These are phyloP conservation scores for Dicorynia guianensis DNA, from an alignment of 306 rosid genomes.

Conservation along the genomic window DNA sequence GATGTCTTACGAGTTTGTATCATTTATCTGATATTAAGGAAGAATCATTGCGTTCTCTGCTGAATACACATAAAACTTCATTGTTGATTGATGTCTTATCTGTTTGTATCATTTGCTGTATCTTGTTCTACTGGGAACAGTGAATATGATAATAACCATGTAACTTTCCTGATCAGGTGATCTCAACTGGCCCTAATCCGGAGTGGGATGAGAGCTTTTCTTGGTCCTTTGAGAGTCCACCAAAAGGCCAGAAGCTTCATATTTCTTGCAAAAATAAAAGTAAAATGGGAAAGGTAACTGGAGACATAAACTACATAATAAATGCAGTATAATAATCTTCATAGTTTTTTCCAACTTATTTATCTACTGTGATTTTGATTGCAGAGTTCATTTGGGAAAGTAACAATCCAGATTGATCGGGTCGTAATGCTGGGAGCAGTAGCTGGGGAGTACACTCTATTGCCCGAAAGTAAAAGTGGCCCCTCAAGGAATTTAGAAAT, in stretches of 20 bases:
- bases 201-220: slow-evolving; percentile 97
- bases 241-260: slow-evolving; percentile 96
- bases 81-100: not conserved
- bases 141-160: slow-evolving; percentile 30
- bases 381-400: slow-evolving; percentile 97
- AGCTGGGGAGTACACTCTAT: slow-evolving; percentile 89
- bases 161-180: slow-evolving; percentile 65
- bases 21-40: not conserved
- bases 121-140: not conserved
- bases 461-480: slow-evolving; percentile 96
- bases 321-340: slow-evolving; percentile 21
- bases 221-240: slow-evolving; percentile 99
- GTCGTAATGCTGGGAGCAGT: slow-evolving; percentile 98
- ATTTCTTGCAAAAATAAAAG: slow-evolving; percentile 99
- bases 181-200: slow-evolving; percentile 93
- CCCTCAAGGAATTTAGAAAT: slow-evolving; percentile 91
- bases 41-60: not conserved
- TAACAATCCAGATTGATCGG: slow-evolving; percentile 94
- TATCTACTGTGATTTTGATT: slow-evolving; percentile 32
- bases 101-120: not conserved
- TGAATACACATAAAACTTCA: slow-evolving; percentile 11
- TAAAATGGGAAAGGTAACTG: slow-evolving; percentile 95
- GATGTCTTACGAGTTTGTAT: not conserved
- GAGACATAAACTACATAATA: not conserved
- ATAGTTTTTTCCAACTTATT: slow-evolving; percentile 2